These are phyloP conservation scores for Eucalyptus cladocalyx DNA, from an alignment of 345 rosid genomes.

Conservation along the genomic window DNA sequence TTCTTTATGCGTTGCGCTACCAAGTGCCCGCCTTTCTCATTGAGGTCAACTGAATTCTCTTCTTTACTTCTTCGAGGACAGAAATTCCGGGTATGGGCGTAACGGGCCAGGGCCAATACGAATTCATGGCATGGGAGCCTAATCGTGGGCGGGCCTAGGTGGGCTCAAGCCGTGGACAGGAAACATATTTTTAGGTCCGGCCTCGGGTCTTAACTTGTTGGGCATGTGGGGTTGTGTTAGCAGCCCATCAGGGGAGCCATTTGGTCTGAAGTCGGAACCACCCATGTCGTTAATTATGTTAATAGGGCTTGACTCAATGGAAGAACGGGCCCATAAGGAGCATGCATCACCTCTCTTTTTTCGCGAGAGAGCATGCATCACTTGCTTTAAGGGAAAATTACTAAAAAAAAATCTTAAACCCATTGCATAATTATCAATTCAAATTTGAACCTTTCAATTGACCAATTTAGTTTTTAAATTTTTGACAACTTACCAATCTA, in stretches of 20 bases:
- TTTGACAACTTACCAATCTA: too few relatives aligned
- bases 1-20: not conserved
- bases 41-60: not conserved
- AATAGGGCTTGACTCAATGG: not conserved
- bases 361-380: not conserved
- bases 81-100: not conserved
- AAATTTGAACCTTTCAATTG: too few relatives aligned
- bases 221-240: not conserved
- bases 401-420: fast-evolving
- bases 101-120: not conserved
- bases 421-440: fast-evolving
- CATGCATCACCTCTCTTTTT: not conserved
- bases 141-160: not conserved
- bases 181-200: not conserved
- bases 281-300: not conserved
- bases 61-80: not conserved
- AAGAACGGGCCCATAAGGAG: not conserved
- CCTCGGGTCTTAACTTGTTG: not conserved
- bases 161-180: not conserved
- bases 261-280: not conserved
- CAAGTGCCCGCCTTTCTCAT: not conserved
- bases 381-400: not conserved
- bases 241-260: not conserved
- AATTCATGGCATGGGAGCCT: not conserved
- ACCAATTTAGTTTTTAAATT: fast-evolving